Evolutionary conservation across 2,329 filamentous ascomycete genomes (phyloP), one percentile per base, ranked within the genome.

Genomic region (Epicoccum nigrum): DNA sequence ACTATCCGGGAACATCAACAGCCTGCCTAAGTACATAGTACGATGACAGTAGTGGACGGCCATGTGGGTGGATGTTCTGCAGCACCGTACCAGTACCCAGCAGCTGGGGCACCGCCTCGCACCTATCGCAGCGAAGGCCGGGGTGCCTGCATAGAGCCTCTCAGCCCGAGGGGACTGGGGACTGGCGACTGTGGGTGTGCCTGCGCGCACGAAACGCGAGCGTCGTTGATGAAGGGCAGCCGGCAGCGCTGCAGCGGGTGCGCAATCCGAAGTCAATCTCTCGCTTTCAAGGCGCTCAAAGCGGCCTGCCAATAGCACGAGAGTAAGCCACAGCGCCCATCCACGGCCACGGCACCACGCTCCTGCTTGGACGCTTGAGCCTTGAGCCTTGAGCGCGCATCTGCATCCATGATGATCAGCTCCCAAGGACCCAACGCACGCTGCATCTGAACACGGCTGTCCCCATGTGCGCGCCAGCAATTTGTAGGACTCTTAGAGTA

Each of bases 11-110:
- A 42, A 28, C 15, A 34, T 41, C 25, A 32, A 28, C 25, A 21
- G 19, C 32, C n/a, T n/a, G n/a, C n/a, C n/a, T n/a, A n/a, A n/a
- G n/a, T n/a, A n/a, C n/a, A n/a, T n/a, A n/a, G n/a, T n/a, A n/a
- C n/a, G 7, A 32, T n/a, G 20, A 34, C 17, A 27, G 20, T 20
- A 15, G 28, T 23, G 16, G 12, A 34, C 15, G 32, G 25, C 47
- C 41, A 51, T 45, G 47, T 43, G 47, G 21, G n/a, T n/a, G n/a
- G 33, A 34, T 47, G 35, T 41, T 28, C 30, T 34, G 44, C 44
- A 47, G 23, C 17, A 25, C 23, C 23, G 23, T 25, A 19, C 6
- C 23, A 6, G 23, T 25, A 19, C 6, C 44, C 44, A 40, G 34
- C 35, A 40, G 8, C 13, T 25, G 27, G 35, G 34, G 28, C 41